Evolutionary conservation across 768 basidiomycete genomes (phyloP).

Genomic region (Leccinum disarticulatum): DNA sequence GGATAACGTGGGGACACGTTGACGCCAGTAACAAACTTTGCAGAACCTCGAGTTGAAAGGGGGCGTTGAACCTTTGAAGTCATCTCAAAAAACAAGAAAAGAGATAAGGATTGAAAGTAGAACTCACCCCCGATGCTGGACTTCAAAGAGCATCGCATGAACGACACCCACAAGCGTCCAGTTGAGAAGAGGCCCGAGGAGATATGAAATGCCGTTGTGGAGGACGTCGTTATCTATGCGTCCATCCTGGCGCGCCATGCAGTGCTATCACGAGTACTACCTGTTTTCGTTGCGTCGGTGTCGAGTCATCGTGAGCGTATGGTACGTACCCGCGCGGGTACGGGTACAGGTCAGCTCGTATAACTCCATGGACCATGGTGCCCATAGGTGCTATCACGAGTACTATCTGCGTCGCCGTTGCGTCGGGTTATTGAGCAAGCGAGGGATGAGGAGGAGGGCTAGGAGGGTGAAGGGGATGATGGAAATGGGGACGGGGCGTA

Average conservation of each 20-base stretch:
- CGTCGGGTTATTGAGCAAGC: too few species aligned
- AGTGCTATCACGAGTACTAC: conserved; percentile 13
- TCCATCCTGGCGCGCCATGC: conserved; percentile 43
- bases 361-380: too few species aligned
- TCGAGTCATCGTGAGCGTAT: too few species aligned
- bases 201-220: conserved; percentile 76
- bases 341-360: too few species aligned
- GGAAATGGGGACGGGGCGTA: too few species aligned
- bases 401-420: too few species aligned
- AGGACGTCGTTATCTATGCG: conserved; percentile 69
- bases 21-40: conserved; percentile 64
- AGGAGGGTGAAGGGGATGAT: too few species aligned
- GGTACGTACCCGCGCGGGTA: too few species aligned
- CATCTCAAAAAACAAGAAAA: background rate
- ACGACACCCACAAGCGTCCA: conserved; percentile 82
- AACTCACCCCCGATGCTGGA: conserved; percentile 54
- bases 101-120: background rate
- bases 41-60: conserved; percentile 60
- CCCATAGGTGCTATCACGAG: too few species aligned
- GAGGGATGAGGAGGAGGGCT: too few species aligned
- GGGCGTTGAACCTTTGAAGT: conserved; percentile 43
- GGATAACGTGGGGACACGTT: conserved; percentile 65
- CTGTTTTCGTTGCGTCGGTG: too few species aligned
- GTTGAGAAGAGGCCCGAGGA: conserved; percentile 66
- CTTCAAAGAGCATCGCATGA: conserved; percentile 58